phyloP scores from a whole-genome alignment of 73 alveolate genomes.

The Tetrahymena malaccensis region DNA sequence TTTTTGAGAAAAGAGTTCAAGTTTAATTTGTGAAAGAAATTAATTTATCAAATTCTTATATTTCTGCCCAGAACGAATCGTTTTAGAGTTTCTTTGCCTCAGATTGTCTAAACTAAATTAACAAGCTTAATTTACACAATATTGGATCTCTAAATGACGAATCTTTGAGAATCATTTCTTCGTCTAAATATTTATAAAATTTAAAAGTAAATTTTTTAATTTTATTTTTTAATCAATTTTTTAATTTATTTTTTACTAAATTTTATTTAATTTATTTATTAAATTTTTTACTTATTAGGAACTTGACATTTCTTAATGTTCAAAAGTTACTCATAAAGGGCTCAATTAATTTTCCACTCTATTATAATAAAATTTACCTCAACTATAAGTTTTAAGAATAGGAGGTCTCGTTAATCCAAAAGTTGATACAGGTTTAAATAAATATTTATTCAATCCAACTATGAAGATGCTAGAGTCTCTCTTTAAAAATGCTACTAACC shows the following conservation, averaged over 20 bases:
- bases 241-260: no score
- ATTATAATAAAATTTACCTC: neutral
- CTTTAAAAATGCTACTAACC: neutral
- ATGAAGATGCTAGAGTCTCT: neutral
- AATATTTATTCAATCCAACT: neutral
- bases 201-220: neutral
- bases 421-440: neutral
- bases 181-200: neutral
- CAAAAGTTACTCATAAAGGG: neutral
- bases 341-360: neutral
- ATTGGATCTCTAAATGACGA: neutral
- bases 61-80: neutral
- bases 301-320: neutral
- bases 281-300: neutral
- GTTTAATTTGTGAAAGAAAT: neutral
- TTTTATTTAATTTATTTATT: neutral
- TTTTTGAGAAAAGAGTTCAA: neutral
- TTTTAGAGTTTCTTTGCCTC: neutral
- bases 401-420: neutral
- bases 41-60: neutral
- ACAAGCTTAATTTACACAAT: neutral
- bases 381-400: neutral
- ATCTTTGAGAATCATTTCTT: neutral
- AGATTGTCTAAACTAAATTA: neutral
- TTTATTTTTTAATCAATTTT: no score